A percentile compares a stretch with the other conserved stretches of the same genome.
These are phyloP conservation scores for Astrothelium subdiscretum DNA, from an alignment of 495 filamentous ascomycete species.

Conservation along the genomic window DNA sequence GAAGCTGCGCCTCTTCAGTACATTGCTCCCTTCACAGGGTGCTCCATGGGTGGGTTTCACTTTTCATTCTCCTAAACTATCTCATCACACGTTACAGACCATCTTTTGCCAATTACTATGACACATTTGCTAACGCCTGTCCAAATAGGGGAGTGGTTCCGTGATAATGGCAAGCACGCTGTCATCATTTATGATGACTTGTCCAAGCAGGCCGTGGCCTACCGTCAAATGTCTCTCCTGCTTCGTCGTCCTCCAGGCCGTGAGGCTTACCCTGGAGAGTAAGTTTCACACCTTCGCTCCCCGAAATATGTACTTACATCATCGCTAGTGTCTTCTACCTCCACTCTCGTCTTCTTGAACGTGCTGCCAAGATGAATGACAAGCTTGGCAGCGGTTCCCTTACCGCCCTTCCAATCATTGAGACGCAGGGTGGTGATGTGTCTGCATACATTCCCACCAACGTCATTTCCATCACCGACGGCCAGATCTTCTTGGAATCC, in stretches of 20 bases:
- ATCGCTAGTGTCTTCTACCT: constrained; percentile 82
- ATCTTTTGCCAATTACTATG: too few relatives aligned
- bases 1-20: constrained; percentile 93
- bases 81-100: too few relatives aligned
- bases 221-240: constrained; percentile 99
- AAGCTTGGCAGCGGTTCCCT: constrained; percentile 92
- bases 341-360: constrained; percentile 98
- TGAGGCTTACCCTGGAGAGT: constrained; percentile 99
- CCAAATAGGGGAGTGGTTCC: constrained; percentile 82
- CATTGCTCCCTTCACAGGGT: constrained; percentile 86
- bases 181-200: constrained; percentile 94
- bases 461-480: constrained; percentile 99
- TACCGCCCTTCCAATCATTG: constrained; percentile 95
- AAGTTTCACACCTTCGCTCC: constrained; percentile 18
- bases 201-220: constrained; percentile 97
- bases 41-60: too few relatives aligned
- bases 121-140: too few relatives aligned
- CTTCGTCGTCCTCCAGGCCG: constrained; percentile 98
- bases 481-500: constrained; percentile 98
- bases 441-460: constrained; percentile 99
- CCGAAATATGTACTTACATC: constrained; percentile 18
- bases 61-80: too few relatives aligned
- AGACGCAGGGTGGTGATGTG: constrained; percentile 99
- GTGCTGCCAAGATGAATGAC: constrained; percentile 98
- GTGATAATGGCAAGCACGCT: constrained; percentile 86